These are phyloP conservation scores for Debaryomycetaceae sp. DNA, from an alignment of 1,139 yeast species.

Conservation along the genomic window DNA sequence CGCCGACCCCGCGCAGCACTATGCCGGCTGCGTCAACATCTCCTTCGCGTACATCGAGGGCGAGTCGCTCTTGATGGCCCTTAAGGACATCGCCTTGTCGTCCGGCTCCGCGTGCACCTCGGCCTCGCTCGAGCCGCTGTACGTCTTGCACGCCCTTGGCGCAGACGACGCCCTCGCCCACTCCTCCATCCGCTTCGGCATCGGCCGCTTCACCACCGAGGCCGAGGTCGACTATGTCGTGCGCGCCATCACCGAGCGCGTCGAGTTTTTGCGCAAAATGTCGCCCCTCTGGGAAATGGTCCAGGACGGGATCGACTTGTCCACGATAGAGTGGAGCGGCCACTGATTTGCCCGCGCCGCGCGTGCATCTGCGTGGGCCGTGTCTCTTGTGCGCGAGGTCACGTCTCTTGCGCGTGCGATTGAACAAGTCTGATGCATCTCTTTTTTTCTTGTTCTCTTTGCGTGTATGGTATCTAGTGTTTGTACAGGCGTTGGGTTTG, in stretches of 20 bases:
- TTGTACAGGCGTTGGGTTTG: too few relatives aligned
- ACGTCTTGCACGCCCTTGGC: constrained; percentile 91
- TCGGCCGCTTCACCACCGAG: constrained; percentile 95
- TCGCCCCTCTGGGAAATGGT: constrained; percentile 99
- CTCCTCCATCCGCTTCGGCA: constrained; percentile 92
- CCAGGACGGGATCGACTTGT: constrained; percentile 92
- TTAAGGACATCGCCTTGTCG: constrained; percentile 90
- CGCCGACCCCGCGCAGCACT: constrained; percentile 42
- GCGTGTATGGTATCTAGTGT: too few relatives aligned
- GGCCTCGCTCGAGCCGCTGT: constrained; percentile 95
- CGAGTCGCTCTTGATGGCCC: constrained; percentile 93
- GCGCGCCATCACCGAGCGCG: constrained; percentile 80
- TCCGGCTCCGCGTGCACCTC: constrained; percentile 99
- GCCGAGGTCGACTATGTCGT: constrained; percentile 91
- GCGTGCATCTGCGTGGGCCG: too few relatives aligned
- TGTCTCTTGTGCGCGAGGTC: too few relatives aligned
- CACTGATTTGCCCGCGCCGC: constrained; percentile 41
- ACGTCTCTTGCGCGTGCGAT: too few relatives aligned
- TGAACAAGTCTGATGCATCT: too few relatives aligned
- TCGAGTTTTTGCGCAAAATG: constrained; percentile 80
- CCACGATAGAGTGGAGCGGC: constrained; percentile 95
- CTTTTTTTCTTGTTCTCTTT: too few relatives aligned
- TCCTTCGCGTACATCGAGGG: constrained; percentile 98
- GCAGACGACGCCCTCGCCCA: constrained; percentile 98
- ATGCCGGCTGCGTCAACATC: constrained; percentile 91